Conservation (phyloP, 2,329 filamentous ascomycete species). For the Venturia oleaginea region DNA sequence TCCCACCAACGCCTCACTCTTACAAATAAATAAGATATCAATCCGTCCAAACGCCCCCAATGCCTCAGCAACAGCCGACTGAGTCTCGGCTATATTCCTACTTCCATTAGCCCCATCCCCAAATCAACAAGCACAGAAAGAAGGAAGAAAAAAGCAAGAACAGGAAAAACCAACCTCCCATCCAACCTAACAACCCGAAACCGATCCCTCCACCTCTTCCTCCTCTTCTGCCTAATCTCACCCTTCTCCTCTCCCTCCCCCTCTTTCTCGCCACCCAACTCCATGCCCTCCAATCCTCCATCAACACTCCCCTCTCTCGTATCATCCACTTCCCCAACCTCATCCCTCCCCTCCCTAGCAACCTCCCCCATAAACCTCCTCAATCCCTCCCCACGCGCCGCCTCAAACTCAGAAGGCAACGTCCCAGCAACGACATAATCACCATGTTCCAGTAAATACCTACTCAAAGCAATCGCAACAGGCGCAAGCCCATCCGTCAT, state of each 20-base stretch:
- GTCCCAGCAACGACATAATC: slow-evolving; percentile 84
- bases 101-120: too few species aligned
- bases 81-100: slow-evolving; percentile 60
- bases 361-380: slow-evolving; percentile 62
- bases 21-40: slow-evolving; percentile 85
- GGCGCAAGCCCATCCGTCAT: slow-evolving; percentile 80
- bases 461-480: slow-evolving; percentile 71
- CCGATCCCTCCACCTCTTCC: slow-evolving; percentile 71
- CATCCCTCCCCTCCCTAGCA: background rate
- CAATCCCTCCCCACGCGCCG: slow-evolving; percentile 61
- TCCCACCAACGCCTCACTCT: slow-evolving; percentile 80
- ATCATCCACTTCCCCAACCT: slow-evolving; percentile 34
- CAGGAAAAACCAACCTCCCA: slow-evolving; percentile 36
- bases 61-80: slow-evolving; percentile 78
- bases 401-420: slow-evolving; percentile 66
- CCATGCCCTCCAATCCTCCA: background rate
- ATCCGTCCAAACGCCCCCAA: slow-evolving; percentile 75
- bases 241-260: slow-evolving; percentile 44
- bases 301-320: slow-evolving; percentile 58
- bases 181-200: slow-evolving; percentile 55
- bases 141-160: too few species aligned
- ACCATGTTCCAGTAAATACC: slow-evolving; percentile 77
- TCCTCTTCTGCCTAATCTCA: slow-evolving; percentile 52
- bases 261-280: slow-evolving; percentile 32
- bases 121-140: too few species aligned